Evolutionary conservation across 2,329 filamentous ascomycete species (phyloP).

Genomic region (Penicillium brasilianum): DNA sequence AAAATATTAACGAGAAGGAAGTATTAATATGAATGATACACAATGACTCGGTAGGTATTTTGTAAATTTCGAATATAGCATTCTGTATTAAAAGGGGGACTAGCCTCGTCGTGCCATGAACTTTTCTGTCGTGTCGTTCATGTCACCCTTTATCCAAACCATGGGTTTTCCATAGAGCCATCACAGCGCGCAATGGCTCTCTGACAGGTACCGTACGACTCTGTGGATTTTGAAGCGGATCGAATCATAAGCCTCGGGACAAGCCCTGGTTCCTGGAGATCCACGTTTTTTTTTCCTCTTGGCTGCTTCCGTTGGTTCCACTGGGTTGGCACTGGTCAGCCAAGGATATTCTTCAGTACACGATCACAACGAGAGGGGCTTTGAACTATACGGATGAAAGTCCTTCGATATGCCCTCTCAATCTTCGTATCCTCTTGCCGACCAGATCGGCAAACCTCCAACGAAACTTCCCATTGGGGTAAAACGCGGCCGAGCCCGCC

Average conservation of each 20-base stretch:
- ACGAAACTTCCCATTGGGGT: constrained; percentile 16
- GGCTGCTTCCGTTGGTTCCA: constrained; percentile 18
- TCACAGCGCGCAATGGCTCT: too few species aligned
- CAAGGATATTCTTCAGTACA: background rate
- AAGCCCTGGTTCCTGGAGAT: constrained; percentile 8
- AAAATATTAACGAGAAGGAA: too few species aligned
- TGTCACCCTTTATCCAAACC: background rate
- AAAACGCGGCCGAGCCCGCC: constrained; percentile 27
- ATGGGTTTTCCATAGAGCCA: background rate
- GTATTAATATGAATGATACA: too few species aligned
- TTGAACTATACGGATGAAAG: background rate
- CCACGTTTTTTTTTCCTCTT: constrained; percentile 16
- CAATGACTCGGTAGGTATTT: too few species aligned
- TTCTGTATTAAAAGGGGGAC: too few species aligned
- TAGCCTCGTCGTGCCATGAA: too few species aligned
- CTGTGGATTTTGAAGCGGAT: background rate
- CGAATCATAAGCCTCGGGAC: background rate
- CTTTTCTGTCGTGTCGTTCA: too few species aligned
- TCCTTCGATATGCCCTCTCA: background rate
- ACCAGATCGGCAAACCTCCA: constrained; percentile 22
- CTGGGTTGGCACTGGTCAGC: background rate
- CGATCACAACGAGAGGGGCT: background rate
- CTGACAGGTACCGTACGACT: too few species aligned
- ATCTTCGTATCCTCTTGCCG: constrained; percentile 14
- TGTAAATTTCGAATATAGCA: too few species aligned